Evolutionary conservation across 306 rosid genomes (phyloP), one percentile per base, ranked within the genome.

Genomic region (Glycine soja): DNA sequence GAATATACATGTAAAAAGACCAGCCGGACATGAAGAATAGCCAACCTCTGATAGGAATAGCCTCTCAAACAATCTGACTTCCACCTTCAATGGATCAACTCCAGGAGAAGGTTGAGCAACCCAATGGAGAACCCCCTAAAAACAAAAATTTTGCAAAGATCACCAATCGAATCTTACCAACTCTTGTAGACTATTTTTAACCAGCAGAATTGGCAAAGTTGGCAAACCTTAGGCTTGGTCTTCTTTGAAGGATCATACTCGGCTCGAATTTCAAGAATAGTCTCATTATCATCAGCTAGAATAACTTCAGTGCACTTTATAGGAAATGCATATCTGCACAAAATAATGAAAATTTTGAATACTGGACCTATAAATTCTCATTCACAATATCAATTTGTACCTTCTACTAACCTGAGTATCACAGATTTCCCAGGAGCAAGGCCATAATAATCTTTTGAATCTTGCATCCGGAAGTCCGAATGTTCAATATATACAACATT

Each of bases 381-480:
- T 72, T 36, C 19, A 72, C 62, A 16, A 59, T 18, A 72, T 50
- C 69, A 82, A 73, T 65, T 66, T 61, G 72, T 7, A 65, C 69
- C 30, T 68, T 30, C 8, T 54, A 81, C 80, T 72, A 73, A 91
- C 98, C 97, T 96, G 85, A 96, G 95, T 32, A 93, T 88, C 80
- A 85, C 99, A 72, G 97, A 93, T 88, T 96, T 96, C 42, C 98
- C 98, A 53, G 94, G 98, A 69, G 99, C 99, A 86, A 96, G 98
- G 74, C 99, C 99, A 74, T 89, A 93, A 79, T 91, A 96, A 71
- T 93, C 99, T 81, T 93, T 96, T 9, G 99, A 93, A 85, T 96
- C 99, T 84, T 96, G 75, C 89, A 90, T 79, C 78, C 97, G 98
- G 81, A 96, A 93, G 74, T 96, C 99, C 32, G 97, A 88, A n/a